phyloP scores from a whole-genome alignment of 768 basidiomycete species.

The Arthromyces matolae region DNA sequence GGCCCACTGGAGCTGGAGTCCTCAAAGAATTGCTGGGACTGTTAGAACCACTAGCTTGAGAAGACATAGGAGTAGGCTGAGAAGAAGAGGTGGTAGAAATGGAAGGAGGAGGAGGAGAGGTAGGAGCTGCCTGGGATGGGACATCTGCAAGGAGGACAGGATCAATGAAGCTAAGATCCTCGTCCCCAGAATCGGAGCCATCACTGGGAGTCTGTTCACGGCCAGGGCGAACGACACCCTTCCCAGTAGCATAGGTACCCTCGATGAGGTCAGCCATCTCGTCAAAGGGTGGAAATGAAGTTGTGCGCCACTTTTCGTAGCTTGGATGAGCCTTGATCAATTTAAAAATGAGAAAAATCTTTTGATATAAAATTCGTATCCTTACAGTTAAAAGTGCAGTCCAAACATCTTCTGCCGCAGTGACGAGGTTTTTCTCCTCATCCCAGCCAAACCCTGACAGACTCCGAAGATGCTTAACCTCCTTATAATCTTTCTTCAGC shows the following conservation, averaged over 20 bases:
- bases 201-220: not conserved
- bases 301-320: conserved; percentile 20
- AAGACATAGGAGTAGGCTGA: too few species aligned
- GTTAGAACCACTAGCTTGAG: too few species aligned
- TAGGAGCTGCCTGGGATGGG: too few species aligned
- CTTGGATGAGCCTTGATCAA: conserved; percentile 10
- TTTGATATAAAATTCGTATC: not conserved
- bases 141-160: too few species aligned
- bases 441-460: conserved; percentile 21
- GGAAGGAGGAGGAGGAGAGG: too few species aligned
- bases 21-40: too few species aligned
- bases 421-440: conserved; percentile 16
- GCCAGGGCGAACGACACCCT: conserved; percentile 11
- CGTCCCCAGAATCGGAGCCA: too few species aligned
- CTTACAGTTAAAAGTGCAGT: not conserved
- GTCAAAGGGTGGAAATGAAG: conserved; percentile 20
- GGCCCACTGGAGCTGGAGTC: conserved; percentile 9
- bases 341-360: not conserved
- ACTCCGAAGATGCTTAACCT: conserved; percentile 13
- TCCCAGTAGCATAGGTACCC: conserved; percentile 14
- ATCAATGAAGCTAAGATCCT: too few species aligned
- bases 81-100: too few species aligned
- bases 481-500: conserved; percentile 14
- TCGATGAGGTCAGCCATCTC: conserved; percentile 16
- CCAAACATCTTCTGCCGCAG: conserved; percentile 19